Evolutionary conservation across 1,139 yeast genomes (phyloP), one percentile per base, ranked within the genome.

Genomic region (Lodderomyces elongisporus): DNA sequence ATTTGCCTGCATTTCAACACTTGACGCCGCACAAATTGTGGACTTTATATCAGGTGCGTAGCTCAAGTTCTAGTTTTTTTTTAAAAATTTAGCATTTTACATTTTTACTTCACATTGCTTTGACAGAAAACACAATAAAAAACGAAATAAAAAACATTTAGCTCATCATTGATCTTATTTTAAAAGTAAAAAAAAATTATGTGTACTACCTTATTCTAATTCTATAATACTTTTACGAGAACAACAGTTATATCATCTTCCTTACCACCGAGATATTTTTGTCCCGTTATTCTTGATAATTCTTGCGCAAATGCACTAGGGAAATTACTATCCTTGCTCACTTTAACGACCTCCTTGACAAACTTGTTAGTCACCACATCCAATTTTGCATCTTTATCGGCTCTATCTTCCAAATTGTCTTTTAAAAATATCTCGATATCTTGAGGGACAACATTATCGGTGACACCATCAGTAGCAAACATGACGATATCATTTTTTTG

Each of bases 201-300:
- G n/a, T n/a, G n/a, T n/a, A n/a, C n/a, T n/a, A n/a, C n/a, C n/a
- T n/a, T n/a, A n/a, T n/a, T n/a, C n/a, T n/a, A 7, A 20, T 8
- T 29, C 41, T 46, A 51, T 30, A 64, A 64, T 23, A 80, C 82
- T 49, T 70, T 70, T 18, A 88, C 76, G 49, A 85, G 69, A 1
- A 89, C 80, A 12, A 84, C 77, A 0, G 97, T 87, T 24, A 89
- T 82, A 56, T 91, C 98, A 60, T 91, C 98, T 35, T 88, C 94
- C 58, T 91, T 91, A 17, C 97, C 98, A 26, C 98, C 97, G 41
- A 77, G 66, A 48, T 85, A 84, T 37, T 66, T 62, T 51, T 78
- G 84, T 1, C 85, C 84, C 3, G 89, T 78, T 30, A 83, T 58
- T 41, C 74, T 66, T 4, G 82, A 70, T 35, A 85, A 66, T 46